phyloP scores from a whole-genome alignment of 306 rosid species.

The Macrotyloma uniflorum region DNA sequence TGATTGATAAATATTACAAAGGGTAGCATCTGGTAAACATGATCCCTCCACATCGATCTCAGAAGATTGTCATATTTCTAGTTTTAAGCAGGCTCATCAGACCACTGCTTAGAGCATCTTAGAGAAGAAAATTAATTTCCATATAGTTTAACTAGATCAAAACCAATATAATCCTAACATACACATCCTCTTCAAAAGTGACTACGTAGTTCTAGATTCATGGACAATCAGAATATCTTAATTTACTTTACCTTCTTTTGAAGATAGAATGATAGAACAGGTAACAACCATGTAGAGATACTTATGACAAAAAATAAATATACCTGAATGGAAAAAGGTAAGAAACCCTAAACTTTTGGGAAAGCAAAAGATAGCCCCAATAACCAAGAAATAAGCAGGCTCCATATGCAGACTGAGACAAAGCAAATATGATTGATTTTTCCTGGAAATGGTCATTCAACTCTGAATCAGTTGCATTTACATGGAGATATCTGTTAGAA shows the following conservation, averaged over 20 bases:
- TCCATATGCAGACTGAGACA: constrained; percentile 92
- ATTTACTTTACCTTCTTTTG: constrained; percentile 23
- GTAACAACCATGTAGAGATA: constrained; percentile 4
- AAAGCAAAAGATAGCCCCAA: constrained; percentile 80
- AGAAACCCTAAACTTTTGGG: constrained; percentile 50
- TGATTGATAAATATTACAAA: not conserved
- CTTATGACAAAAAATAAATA: constrained; percentile 13
- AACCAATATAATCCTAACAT: constrained; percentile 27
- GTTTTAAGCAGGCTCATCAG: not conserved
- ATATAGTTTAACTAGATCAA: constrained; percentile 7
- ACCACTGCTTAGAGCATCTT: constrained; percentile 4
- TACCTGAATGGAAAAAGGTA: constrained; percentile 89
- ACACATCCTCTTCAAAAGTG: constrained; percentile 13
- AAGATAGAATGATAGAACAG: constrained; percentile 3
- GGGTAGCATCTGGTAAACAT: not conserved
- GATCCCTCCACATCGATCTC: constrained; percentile 11
- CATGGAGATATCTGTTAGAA: constrained; percentile 8
- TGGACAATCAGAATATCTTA: not conserved
- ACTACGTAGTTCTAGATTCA: constrained; percentile 26
- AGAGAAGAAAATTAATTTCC: constrained; percentile 17
- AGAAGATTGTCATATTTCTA: constrained; percentile 5
- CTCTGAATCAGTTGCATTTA: constrained; percentile 36
- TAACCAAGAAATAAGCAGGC: constrained; percentile 83
- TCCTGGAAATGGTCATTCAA: constrained; percentile 67
- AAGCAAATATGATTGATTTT: constrained; percentile 73